A percentile compares a stretch with the other conserved stretches of the same genome.
Conservation (phyloP, 306 rosid genomes). For the Prunus mongolica region DNA sequence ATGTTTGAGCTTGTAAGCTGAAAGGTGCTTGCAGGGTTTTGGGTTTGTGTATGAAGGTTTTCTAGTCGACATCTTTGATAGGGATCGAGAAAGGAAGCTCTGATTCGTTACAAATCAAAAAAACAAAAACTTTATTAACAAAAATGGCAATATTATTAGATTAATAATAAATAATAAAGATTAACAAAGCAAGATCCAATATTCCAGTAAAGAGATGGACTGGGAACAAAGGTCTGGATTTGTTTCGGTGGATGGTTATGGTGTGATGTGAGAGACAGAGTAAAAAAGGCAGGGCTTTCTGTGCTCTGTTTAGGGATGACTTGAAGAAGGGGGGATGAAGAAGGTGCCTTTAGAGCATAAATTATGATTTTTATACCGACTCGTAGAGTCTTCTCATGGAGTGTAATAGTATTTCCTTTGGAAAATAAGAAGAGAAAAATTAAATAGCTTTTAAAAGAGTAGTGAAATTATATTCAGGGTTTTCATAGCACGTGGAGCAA, state of each 20-base stretch:
- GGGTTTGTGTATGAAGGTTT: constrained; percentile 67
- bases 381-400: background rate
- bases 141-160: background rate
- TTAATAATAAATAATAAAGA: background rate
- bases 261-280: background rate
- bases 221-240: background rate
- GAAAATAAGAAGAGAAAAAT: background rate
- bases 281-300: background rate
- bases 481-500: background rate
- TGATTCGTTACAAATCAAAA: constrained; percentile 22
- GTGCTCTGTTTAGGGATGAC: background rate
- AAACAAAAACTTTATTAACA: constrained; percentile 1
- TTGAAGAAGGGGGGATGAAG: background rate
- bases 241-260: background rate
- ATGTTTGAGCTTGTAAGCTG: constrained; percentile 73
- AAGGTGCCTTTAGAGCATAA: background rate
- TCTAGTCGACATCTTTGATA: constrained; percentile 41
- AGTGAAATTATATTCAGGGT: background rate
- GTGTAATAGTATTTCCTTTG: background rate
- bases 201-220: background rate
- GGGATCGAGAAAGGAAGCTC: constrained; percentile 21
- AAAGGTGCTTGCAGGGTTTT: constrained; percentile 71
- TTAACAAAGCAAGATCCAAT: background rate
- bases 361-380: constrained; percentile 3
- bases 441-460: background rate